Base-by-base conservation (phyloP, 169 alveolate genomes). In the Plasmodium falciparum region DNA sequence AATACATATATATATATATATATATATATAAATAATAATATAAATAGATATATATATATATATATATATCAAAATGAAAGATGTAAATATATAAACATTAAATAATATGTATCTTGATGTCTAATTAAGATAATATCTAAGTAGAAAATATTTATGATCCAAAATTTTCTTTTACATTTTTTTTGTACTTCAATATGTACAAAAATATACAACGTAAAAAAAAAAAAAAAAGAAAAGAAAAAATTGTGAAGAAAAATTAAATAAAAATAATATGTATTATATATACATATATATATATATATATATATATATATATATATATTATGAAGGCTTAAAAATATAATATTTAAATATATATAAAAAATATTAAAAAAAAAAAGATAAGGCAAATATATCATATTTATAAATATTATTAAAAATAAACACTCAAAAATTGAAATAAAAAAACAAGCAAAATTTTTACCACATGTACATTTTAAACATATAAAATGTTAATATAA, bases 371-470 rank as follows among this genome's bases (percentile, higher is more conserved):
- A 72, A 72, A 24, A 49, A 47, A 52, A 52, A 71, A 24, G 43
- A 71, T 49, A 50, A 50, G 45, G 7, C 47, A 22, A 62, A 7
- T 62, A 62, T 62, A 39, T 39, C 47, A 5, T 62, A 62, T 62
- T 62, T 20, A 62, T 62, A 62, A 62, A 62, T 62, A 62, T 52
- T 52, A 52, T 56, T 56, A 56, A 56, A 56, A 56, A 12, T 56
- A 17, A 56, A 56, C 24, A 56, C 65, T 15, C 22, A 56, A 56
- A 56, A 56, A 56, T 56, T 56, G 7, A 56, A 56, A 15, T 56
- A 56, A 56, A 56, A 13, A 56, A 56, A 56, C 17, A 56, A 56
- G 24, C 65, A 56, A 56, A 56, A 56, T 56, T 17, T 56, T 39
- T 39, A 39, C 47, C 47, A 39, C 22, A 56, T 56, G 65, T 56